Base-by-base conservation (phyloP, 2,329 filamentous ascomycete genomes). In the Colletotrichum viniferum region DNA sequence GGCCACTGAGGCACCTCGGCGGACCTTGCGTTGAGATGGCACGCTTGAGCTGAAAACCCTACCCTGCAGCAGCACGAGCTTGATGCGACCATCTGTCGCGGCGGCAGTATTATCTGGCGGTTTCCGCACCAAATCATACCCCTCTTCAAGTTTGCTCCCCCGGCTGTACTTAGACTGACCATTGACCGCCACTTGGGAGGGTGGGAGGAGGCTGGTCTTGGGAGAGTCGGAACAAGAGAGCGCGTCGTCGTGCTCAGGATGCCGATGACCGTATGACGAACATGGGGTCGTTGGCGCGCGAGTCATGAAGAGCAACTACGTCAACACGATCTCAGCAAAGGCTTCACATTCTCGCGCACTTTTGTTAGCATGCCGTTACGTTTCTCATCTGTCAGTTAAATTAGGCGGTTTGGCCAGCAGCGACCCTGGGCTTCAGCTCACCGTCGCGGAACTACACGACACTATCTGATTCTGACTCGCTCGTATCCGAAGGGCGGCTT, bases 291-390 rank as follows among this genome's bases (percentile, higher is more conserved):
- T 10, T 58, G 43, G 21, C 26, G 10, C 73, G 43, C 73, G 73
- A 75, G 73, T 75, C 73, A 75, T 75, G 69, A 32, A 43, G 55
- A n/a, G 30, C 43, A 68, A 73, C 63, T 75, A 73, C 73, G 73
- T 75, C 73, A 75, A 62, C 62, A 28, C 38, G 38, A 48, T 48
- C n/a, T 48, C 43, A 48, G 43, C 43, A n/a, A 48, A 21, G 43
- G 14, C 21, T 48, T 21, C 34, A 48, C 28, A 7, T 30, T 30
- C 18, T 55, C 24, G 32, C 32, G 32, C 26, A 66, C 43, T 55
- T 55, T 55, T 56, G 63, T 26, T 55, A 36, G 61, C 55, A 38
- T 38, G 48, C 36, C 52, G 61, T 71, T 71, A 66, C 61, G 69
- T 68, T 67, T 63, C 55, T 38, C 32, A 66, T 38, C 63, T 62